phyloP scores from a whole-genome alignment of 768 basidiomycete species.

The Boletus patriciae region DNA sequence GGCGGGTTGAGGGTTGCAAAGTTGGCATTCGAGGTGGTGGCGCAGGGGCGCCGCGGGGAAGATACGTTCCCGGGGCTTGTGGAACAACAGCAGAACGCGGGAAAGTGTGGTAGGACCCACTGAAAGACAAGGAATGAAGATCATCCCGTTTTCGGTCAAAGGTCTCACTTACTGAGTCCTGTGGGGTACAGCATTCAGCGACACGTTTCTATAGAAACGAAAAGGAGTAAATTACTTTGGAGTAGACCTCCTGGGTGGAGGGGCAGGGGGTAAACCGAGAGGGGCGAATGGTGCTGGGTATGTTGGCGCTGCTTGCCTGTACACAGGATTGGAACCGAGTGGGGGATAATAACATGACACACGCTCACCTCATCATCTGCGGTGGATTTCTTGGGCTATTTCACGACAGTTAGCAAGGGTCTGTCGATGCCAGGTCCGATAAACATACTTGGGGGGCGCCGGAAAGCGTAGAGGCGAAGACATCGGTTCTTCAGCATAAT shows the following conservation, averaged over 20 bases:
- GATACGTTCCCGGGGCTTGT: background rate
- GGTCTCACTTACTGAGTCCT: constrained; percentile 29
- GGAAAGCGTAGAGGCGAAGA: constrained; percentile 19
- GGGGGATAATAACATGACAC: background rate
- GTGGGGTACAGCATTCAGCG: constrained; percentile 5
- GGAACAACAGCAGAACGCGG: constrained; percentile 21
- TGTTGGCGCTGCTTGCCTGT: constrained; percentile 18
- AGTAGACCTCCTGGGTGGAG: constrained; percentile 17
- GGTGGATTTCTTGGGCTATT: constrained; percentile 12
- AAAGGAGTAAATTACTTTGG: constrained; percentile 20
- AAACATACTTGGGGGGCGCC: constrained; percentile 19
- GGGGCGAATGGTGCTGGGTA: constrained; percentile 22
- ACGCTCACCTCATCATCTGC: constrained; percentile 15
- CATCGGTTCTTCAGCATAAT: constrained; percentile 10
- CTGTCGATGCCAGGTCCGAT: background rate
- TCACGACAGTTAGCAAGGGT: background rate
- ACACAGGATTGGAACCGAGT: background rate
- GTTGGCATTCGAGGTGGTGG: constrained; percentile 6
- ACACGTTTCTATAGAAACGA: background rate
- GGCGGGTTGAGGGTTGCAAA: constrained; percentile 1
- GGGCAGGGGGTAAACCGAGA: constrained; percentile 16
- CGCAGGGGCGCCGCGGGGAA: background rate
- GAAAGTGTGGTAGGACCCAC: constrained; percentile 28
- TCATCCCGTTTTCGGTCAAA: constrained; percentile 3
- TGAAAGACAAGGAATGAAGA: constrained; percentile 18